Conservation (phyloP, 495 filamentous ascomycete genomes). For the Wilcoxina mikolae region DNA sequence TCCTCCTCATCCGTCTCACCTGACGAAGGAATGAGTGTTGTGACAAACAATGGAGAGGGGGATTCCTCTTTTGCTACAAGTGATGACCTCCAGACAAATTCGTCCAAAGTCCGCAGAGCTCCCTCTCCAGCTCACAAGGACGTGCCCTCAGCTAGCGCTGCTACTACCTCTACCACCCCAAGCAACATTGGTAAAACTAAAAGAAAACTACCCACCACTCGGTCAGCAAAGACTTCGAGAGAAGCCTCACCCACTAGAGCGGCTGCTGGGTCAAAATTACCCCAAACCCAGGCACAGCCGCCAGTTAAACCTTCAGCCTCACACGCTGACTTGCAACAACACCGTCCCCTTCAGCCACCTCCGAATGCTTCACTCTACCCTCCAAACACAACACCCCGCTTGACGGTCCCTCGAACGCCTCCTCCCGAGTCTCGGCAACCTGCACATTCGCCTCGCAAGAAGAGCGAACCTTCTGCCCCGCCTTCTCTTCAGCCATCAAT, state of each 20-base stretch:
- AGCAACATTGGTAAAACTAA: constrained; percentile 7
- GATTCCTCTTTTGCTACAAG: not conserved
- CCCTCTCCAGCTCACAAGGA: not conserved
- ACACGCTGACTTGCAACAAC: constrained; percentile 24
- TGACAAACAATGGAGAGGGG: not conserved
- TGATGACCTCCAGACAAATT: not conserved
- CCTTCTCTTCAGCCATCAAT: constrained; percentile 34
- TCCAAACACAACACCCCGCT: constrained; percentile 16
- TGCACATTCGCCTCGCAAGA: constrained; percentile 25
- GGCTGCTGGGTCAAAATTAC: constrained; percentile 23
- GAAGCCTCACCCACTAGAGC: constrained; percentile 26
- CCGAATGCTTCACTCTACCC: constrained; percentile 26
- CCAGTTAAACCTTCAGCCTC: constrained; percentile 1
- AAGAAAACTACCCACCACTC: constrained; percentile 3
- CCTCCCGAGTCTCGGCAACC: constrained; percentile 27
- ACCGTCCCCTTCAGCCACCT: constrained; percentile 22
- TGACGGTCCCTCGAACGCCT: constrained; percentile 25
- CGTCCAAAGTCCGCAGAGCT: not conserved
- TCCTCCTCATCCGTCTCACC: not conserved
- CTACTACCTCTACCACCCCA: not conserved
- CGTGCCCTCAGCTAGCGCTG: not conserved
- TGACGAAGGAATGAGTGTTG: not conserved
- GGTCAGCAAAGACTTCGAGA: constrained; percentile 18
- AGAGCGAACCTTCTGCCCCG: constrained; percentile 35
- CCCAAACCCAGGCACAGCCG: constrained; percentile 11